Evolutionary conservation across 768 basidiomycete species (phyloP), one percentile per base, ranked within the genome.

Genomic region (Boletus vinaceobasis): DNA sequence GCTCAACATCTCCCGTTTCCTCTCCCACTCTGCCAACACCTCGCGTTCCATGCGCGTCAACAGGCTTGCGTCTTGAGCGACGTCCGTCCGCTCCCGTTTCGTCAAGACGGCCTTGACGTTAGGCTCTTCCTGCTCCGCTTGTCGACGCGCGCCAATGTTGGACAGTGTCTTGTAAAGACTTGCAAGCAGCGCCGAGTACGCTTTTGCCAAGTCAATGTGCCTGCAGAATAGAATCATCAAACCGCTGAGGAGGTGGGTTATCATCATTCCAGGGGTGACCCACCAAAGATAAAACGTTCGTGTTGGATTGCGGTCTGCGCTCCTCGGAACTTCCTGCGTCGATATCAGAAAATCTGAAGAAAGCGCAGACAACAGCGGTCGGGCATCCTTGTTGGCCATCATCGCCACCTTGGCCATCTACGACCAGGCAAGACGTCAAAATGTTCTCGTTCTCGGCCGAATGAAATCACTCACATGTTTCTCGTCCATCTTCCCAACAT

Each of bases 231-330:
- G 31, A n/a, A n/a, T n/a, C 5, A 19, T 11, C 15, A 31, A 21
- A 19, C 5, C 14, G 9, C 11, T 57, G 2, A 50, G 31, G 4
- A 42, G 50, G 61, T 23, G 15, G 29, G 40, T 29, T 7, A 42
- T 46, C 21, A 21, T 17, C 13, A 7, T 27, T 17, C 15, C 29
- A 19, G 31, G 19, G 26, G 47, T 47, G 36, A 61, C 77, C 32
- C 55, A 93, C 96, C 96, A 98, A 32, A 98, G 82, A 74, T 91
- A 98, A 69, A 93, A 90, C 45, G 88, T 94, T 26, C 93, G 80
- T 0, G 87, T 82, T 5, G 93, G 90, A 69, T 92, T 91, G 45
- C 93, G 88, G 67, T 96, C 93, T 21, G 88, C 86, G 60, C 86
- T 90, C 71, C 88, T 89, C 5, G 97, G 90, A 2, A 98, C 87